Evolutionary conservation across 495 filamentous ascomycete genomes (phyloP).

Genomic region (Penicillium dipodomyicola): DNA sequence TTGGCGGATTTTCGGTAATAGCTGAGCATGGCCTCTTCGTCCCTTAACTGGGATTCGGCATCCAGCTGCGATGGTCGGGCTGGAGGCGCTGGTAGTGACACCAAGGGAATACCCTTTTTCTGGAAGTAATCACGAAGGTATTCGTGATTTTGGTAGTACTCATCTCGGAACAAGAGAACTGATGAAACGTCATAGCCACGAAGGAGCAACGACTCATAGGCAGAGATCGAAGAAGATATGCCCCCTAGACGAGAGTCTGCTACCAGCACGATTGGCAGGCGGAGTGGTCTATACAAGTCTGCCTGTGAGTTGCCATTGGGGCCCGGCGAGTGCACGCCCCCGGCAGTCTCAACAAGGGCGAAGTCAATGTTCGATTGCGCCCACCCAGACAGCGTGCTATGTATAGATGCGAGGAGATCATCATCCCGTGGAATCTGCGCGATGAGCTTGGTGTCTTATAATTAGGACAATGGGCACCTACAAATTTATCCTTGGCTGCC

Average conservation of each 20-base stretch:
- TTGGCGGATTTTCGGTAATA: constrained; percentile 54
- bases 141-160: constrained; percentile 59
- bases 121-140: constrained; percentile 65
- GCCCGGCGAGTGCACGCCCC: constrained; percentile 70
- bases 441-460: constrained; percentile 7
- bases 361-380: constrained; percentile 37
- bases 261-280: constrained; percentile 69
- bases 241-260: constrained; percentile 70
- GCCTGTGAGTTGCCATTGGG: constrained; percentile 73
- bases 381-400: constrained; percentile 45
- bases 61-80: constrained; percentile 27
- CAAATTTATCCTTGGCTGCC: constrained; percentile 49
- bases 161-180: constrained; percentile 61
- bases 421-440: constrained; percentile 46
- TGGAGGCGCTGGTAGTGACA: constrained; percentile 55
- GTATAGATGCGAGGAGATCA: constrained; percentile 45
- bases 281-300: constrained; percentile 67
- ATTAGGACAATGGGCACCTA: constrained; percentile 10
- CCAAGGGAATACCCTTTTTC: constrained; percentile 53
- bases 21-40: constrained; percentile 51
- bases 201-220: constrained; percentile 68
- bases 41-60: constrained; percentile 37
- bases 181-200: constrained; percentile 71
- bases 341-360: constrained; percentile 71
- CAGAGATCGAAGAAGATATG: constrained; percentile 70